Percentiles rank a stretch among this genome's conserved stretches.
These are phyloP conservation scores for Phyllosticta ampelicida DNA, from an alignment of 2,329 filamentous ascomycete species.

Conservation along the genomic window DNA sequence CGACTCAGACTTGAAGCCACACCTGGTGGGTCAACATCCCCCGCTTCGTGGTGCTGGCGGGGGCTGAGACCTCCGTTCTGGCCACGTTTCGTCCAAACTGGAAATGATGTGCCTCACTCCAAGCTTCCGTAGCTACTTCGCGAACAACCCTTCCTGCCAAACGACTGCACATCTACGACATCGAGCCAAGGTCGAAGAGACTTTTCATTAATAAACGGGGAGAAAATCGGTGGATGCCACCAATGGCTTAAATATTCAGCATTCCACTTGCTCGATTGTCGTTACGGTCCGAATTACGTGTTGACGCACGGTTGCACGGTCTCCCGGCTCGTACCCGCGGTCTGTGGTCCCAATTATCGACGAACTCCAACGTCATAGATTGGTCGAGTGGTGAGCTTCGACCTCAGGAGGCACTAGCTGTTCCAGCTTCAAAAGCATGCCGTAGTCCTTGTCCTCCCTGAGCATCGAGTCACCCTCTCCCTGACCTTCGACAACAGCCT, in stretches of 20 bases:
- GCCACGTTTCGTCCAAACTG: neutral
- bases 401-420: neutral
- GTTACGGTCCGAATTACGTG: neutral
- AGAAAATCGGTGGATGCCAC: neutral
- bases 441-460: neutral
- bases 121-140: neutral
- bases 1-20: neutral
- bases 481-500: neutral
- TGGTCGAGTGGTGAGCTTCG: neutral
- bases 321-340: neutral
- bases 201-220: too few relatives aligned
- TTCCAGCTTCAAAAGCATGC: neutral
- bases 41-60: neutral
- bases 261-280: neutral
- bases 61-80: neutral
- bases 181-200: neutral
- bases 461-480: neutral
- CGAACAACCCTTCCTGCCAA: neutral
- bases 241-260: neutral
- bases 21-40: neutral
- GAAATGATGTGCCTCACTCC: neutral
- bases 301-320: neutral
- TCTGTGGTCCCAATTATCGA: neutral
- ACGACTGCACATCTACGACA: neutral
- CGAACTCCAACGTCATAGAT: neutral